Evolutionary conservation across 257 asterid species (phyloP), one percentile per base, ranked within the genome.

Genomic region (Orobanche coerulescens): DNA sequence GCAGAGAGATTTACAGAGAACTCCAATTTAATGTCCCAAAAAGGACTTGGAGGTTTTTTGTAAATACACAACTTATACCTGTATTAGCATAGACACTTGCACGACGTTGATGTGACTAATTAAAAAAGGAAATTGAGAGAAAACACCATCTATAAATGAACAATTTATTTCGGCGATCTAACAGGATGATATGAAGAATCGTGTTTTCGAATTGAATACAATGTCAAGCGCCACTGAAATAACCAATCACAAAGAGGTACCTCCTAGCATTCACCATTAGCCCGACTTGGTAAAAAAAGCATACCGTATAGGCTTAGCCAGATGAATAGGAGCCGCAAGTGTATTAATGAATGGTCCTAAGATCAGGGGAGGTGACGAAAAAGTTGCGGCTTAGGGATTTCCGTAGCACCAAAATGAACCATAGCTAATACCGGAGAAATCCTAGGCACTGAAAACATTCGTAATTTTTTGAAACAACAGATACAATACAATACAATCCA

Each of bases 161-260:
- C 20, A 43, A 42, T 20, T 47, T 0, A 23, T 20, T 53, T 5
- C n/a, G n/a, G n/a, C n/a, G n/a, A n/a, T n/a, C 49, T 13, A 54
- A 50, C 25, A 48, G 3, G 30, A 49, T 51, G 34, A 49, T 0
- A 30, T 19, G 12, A 43, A 25, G 54, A 39, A 22, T 28, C 62
- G 43, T 54, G 39, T 30, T 43, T 42, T 51, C 23, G 33, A 34
- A 43, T 20, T 16, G 71, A 58, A 52, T 50, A 14, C 28, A 14
- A 46, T 15, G 33, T 15, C 46, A 33, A 46, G 33, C 47, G 39
- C 43, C 33, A 5, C 55, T 22, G 43, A 60, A 59, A 26, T 40
- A 73, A 58, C 61, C 26, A 19, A 58, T 28, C 58, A 65, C 34
- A 42, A 43, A 26, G 24, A 49, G 26, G 57, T 16, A 43, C 7